Base-by-base conservation (phyloP, 495 filamentous ascomycete genomes). In the Neurospora sp. region DNA sequence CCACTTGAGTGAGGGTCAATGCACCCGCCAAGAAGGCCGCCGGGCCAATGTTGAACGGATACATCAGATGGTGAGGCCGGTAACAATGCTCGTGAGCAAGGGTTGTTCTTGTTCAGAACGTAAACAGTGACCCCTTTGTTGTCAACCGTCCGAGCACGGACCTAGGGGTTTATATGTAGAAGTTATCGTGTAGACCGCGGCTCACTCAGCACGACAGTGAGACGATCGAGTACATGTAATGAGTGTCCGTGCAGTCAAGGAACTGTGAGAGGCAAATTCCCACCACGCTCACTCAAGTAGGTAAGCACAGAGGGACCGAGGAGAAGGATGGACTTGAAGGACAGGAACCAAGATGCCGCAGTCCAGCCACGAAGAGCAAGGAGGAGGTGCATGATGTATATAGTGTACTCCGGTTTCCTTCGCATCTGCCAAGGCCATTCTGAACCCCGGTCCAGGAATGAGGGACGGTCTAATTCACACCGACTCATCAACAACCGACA, bases 1-100 rank as follows among this genome's bases (percentile, higher is more conserved):
- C 73, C n/a, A 65, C 70, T 10, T 71, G 73, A 12, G 38, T 71
- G 18, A 65, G 53, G 53, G 53, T 65, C 53, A 65, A 35, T 2
- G 53, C 53, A 4, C 31, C 44, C 27, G 41, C 47, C 8, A 74
- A 20, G 31, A 71, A n/a, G 53, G 31, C 35, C 2, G 42, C 40
- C 6, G 31, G n/a, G 39, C 68, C 45, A 47, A 39, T 61, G n/a
- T 27, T 42, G 41, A 69, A 35, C 35, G 71, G 53, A 27, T 69
- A 40, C 73, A 74, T 74, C 31, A 4, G 31, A 35, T 72, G 45
- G 14, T 27, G 16, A 18, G 35, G 6, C 53, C 53, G 27, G 14
- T 18, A 37, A 31, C 53, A 16, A 16, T 27, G 27, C 27, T 45
- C 3, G 44, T 37, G 44, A 68, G 27, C 18, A 71, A 9, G 22